Conservation (phyloP, 805 yeast genomes). For the Lachancea lanzarotensis region DNA sequence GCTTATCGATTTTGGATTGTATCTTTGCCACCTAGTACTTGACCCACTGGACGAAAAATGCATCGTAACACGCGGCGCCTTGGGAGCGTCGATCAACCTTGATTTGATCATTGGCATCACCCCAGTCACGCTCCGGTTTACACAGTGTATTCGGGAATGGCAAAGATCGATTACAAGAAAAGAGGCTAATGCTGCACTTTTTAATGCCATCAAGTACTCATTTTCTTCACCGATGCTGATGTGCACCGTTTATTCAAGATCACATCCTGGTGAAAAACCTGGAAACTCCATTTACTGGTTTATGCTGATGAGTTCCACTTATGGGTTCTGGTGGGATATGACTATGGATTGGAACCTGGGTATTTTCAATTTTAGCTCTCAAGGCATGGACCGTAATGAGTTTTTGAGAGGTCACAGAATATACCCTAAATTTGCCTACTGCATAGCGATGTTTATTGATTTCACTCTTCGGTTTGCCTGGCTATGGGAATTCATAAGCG, state of each 20-base stretch:
- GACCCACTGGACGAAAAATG: slow-evolving; percentile 15
- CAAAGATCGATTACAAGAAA: slow-evolving; percentile 34
- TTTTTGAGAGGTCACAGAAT: slow-evolving; percentile 21
- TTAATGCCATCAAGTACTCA: slow-evolving; percentile 70
- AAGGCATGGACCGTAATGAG: slow-evolving; percentile 11
- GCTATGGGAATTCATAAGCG: slow-evolving; percentile 50
- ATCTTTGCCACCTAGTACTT: slow-evolving; percentile 41
- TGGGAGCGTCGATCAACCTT: slow-evolving; percentile 12
- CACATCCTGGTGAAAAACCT: slow-evolving; percentile 6
- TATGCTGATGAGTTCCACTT: slow-evolving; percentile 61
- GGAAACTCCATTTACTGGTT: slow-evolving; percentile 30
- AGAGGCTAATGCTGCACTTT: slow-evolving; percentile 47
- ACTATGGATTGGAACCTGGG: slow-evolving; percentile 81
- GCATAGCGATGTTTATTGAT: slow-evolving; percentile 53
- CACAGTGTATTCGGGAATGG: slow-evolving; percentile 76
- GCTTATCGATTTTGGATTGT: slow-evolving; percentile 61
- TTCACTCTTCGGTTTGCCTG: slow-evolving; percentile 67
- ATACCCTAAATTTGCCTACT: slow-evolving; percentile 39
- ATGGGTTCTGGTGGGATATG: slow-evolving; percentile 85
- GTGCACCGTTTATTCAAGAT: slow-evolving; percentile 27
- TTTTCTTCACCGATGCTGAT: slow-evolving; percentile 52
- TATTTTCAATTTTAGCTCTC: slow-evolving; percentile 35
- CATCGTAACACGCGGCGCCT: slow-evolving; percentile 1
- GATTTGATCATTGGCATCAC: slow-evolving; percentile 33
- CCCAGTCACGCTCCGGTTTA: slow-evolving; percentile 71